A percentile compares a stretch with the other conserved stretches of the same genome.
These are phyloP conservation scores for Brassica napus DNA, from an alignment of 345 rosid species.

Conservation along the genomic window Da-Ae NC_063448.1:5583001-5583500, in stretches of 20 bases:
- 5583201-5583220: not conserved
- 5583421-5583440: conserved; percentile 22
- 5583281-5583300: not conserved
- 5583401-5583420: conserved; percentile 25
- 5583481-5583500: conserved; percentile 92
- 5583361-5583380: conserved; percentile 21
- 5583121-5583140: not conserved
- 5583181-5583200: not conserved
- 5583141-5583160: not conserved
- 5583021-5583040: too few relatives aligned
- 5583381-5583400: conserved; percentile 22
- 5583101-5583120: not conserved
- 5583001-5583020: too few relatives aligned
- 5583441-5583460: conserved; percentile 54
- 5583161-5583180: not conserved
- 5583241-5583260: conserved; percentile 13
- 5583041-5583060: conserved; percentile 13
- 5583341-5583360: conserved; percentile 33
- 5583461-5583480: conserved; percentile 61
- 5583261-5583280: conserved; percentile 35
- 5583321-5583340: conserved; percentile 29
- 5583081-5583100: conserved; percentile 8
- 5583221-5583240: conserved; percentile 14
- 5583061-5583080: conserved; percentile 15
- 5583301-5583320: conserved; percentile 15